These are phyloP conservation scores for Cucurbita maxima DNA, from an alignment of 306 rosid genomes.

Conservation along the genomic window DNA sequence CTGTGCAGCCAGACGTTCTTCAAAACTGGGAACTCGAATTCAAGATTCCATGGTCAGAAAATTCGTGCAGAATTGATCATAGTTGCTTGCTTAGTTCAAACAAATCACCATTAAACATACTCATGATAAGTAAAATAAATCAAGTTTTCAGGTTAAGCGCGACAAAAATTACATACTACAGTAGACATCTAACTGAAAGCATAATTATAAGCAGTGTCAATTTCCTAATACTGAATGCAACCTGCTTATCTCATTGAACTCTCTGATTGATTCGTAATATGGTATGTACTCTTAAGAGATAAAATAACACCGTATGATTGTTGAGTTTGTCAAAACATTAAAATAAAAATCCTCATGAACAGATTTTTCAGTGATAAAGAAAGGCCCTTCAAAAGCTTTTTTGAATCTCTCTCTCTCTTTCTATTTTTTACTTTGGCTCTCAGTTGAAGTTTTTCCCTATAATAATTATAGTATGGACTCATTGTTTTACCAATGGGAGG, in stretches of 20 bases:
- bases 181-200: neutral
- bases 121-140: neutral
- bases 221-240: neutral
- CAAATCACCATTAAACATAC: neutral
- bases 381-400: neutral
- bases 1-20: conserved; percentile 93
- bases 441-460: neutral
- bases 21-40: conserved; percentile 44
- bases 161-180: neutral
- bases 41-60: neutral
- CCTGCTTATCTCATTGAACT: neutral
- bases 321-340: neutral
- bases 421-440: neutral
- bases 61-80: neutral
- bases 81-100: neutral
- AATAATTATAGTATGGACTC: neutral
- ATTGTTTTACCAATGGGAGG: neutral
- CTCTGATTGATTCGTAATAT: neutral
- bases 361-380: neutral
- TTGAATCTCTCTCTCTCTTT: neutral
- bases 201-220: neutral
- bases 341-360: neutral
- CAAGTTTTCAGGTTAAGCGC: neutral
- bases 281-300: neutral
- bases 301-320: neutral